These are phyloP conservation scores for Monosporascus sp. DNA, from an alignment of 2,329 filamentous ascomycete genomes.

Conservation along the genomic window DNA sequence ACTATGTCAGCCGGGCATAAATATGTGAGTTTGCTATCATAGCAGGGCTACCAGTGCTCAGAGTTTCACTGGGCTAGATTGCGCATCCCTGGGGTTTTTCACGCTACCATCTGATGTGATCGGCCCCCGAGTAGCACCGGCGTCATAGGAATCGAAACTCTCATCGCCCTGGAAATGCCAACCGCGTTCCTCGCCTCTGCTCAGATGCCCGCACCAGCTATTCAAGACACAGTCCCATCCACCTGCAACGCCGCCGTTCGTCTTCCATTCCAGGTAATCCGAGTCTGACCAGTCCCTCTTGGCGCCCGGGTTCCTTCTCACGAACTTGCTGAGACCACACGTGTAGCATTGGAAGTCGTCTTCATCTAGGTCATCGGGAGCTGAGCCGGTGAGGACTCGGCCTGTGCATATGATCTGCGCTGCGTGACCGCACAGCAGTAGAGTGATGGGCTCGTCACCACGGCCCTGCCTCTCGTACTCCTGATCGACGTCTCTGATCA, in stretches of 20 bases:
- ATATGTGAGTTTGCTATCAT: too few species aligned
- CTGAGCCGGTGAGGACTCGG: neutral
- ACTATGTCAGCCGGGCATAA: neutral
- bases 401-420: neutral
- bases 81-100: neutral
- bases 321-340: neutral
- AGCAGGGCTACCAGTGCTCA: neutral
- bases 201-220: neutral
- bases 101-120: neutral
- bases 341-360: constrained; percentile 1
- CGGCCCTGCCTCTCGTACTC: neutral
- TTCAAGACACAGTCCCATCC: constrained; percentile 2
- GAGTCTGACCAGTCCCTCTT: neutral
- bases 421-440: neutral
- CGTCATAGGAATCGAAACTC: neutral
- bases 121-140: neutral
- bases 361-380: neutral
- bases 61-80: neutral
- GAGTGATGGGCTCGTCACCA: neutral
- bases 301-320: neutral
- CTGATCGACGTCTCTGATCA: neutral
- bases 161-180: constrained; percentile 1
- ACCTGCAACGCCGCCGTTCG: neutral
- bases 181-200: neutral
- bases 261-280: neutral